These are phyloP conservation scores for Boletus patriciae DNA, from an alignment of 768 basidiomycete species.

Conservation along the genomic window DNA sequence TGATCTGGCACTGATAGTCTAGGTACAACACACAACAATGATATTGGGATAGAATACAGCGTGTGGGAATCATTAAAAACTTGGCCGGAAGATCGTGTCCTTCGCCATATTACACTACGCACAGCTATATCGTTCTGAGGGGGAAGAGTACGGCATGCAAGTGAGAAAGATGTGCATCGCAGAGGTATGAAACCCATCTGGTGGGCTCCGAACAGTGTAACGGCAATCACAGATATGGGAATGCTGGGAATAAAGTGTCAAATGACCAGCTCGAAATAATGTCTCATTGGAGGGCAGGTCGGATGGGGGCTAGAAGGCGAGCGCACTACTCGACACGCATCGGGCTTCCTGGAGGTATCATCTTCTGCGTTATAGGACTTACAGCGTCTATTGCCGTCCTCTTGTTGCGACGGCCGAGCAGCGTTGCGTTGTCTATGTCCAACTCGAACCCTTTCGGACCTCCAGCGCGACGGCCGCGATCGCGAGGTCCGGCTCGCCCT, in stretches of 20 bases:
- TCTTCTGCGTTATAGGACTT: constrained; percentile 37
- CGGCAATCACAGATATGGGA: background rate
- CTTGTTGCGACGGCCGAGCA: constrained; percentile 71
- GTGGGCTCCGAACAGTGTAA: background rate
- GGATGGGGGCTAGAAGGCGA: background rate
- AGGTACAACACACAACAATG: constrained; percentile 15
- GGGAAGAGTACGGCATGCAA: constrained; percentile 14
- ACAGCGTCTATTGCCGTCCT: constrained; percentile 31
- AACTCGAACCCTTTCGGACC: constrained; percentile 66
- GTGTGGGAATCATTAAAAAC: constrained; percentile 11
- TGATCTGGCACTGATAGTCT: constrained; percentile 1
- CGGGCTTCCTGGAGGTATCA: constrained; percentile 31
- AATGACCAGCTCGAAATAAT: background rate
- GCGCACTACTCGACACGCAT: constrained; percentile 29
- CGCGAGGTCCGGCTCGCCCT: constrained; percentile 71
- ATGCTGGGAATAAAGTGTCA: background rate
- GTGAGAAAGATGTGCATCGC: constrained; percentile 13
- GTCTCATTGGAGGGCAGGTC: background rate
- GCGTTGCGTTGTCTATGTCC: constrained; percentile 81
- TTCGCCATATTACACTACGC: constrained; percentile 11
- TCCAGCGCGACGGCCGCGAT: constrained; percentile 43
- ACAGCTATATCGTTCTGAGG: constrained; percentile 6
- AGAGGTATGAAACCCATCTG: background rate
- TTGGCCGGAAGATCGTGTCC: constrained; percentile 14
- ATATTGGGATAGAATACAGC: constrained; percentile 20